Evolutionary conservation across 2,329 filamentous ascomycete species (phyloP), one percentile per base, ranked within the genome.

Genomic region (Chaetomium olivaceum): DNA sequence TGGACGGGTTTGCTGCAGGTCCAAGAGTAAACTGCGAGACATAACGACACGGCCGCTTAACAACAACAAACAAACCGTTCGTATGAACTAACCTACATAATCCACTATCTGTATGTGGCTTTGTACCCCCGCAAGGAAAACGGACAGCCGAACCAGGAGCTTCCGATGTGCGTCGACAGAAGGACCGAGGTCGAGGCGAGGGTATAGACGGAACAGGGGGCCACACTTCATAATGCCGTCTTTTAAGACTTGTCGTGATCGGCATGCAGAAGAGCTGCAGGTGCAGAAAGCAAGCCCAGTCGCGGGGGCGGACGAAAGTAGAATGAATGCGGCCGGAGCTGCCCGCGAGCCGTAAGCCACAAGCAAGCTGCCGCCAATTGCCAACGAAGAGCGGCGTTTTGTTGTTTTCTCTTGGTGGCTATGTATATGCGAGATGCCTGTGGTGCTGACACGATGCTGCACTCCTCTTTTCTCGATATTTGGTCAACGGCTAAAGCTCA

Each of bases 251-350:
- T 60, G 59, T 63, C 58, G 61, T 66, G 68, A 70, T 69, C 65
- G 68, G 63, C 68, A 67, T 65, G 68, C 67, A 66, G 62, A 51
- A 61, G 52, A 61, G 58, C 52, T 64, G 66, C 63, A 66, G 60
- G 23, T 39, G 54, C 54, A 31, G 54, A 36, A 36, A 56, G 59
- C 65, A 62, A 46, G 59, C 9, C 56, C 29, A 14, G 43, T 12
- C 19, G 43, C 58, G 51, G 43, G 8, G 43, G 25, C 14, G 33
- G 39, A 55, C 51, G 31, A 39, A 54, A 33, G 33, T 25, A 46
- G 23, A 57, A 36, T 4, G 33, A 51, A 43, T 43, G 39, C 16
- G 16, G 39, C 39, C 39, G 39, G 39, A 43, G 39, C 39, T 61
- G 59, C 31, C 58, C 58, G 63, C 52, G 27, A 46, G 23, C 62